phyloP scores from a whole-genome alignment of 345 rosid genomes.

The Mercurialis annua region DNA sequence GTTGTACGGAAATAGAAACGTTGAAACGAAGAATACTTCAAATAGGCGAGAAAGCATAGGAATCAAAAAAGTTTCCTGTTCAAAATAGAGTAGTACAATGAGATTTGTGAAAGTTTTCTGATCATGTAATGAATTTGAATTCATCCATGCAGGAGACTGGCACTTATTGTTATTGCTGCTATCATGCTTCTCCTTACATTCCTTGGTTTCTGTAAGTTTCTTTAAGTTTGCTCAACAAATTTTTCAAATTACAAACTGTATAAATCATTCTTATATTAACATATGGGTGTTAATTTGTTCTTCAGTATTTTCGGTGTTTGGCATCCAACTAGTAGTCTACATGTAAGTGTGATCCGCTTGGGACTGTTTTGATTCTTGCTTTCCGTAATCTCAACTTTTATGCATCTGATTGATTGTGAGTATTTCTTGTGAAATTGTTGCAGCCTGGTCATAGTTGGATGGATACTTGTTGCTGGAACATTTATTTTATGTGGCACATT shows the following conservation, averaged over 20 bases:
- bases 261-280: not conserved
- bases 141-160: slow-evolving; percentile 53
- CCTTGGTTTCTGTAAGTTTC: slow-evolving; percentile 74
- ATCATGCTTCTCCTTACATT: slow-evolving; percentile 75
- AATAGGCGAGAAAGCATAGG: too few relatives aligned
- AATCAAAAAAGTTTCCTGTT: too few relatives aligned
- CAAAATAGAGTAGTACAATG: too few relatives aligned
- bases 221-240: not conserved
- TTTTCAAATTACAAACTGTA: too few relatives aligned
- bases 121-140: slow-evolving; percentile 3
- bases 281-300: not conserved
- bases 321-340: slow-evolving; percentile 73
- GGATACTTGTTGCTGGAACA: slow-evolving; percentile 88
- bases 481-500: slow-evolving; percentile 84
- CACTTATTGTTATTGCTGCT: slow-evolving; percentile 61
- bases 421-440: slow-evolving; percentile 20
- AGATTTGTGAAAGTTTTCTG: not conserved
- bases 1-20: too few relatives aligned
- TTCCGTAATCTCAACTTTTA: not conserved
- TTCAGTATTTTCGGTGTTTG: slow-evolving; percentile 74
- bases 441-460: slow-evolving; percentile 82
- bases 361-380: not conserved
- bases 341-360: slow-evolving; percentile 47
- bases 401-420: not conserved
- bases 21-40: too few relatives aligned